phyloP scores from a whole-genome alignment of 1,139 yeast species.

The Cylindricascospora bacillispora region DNA sequence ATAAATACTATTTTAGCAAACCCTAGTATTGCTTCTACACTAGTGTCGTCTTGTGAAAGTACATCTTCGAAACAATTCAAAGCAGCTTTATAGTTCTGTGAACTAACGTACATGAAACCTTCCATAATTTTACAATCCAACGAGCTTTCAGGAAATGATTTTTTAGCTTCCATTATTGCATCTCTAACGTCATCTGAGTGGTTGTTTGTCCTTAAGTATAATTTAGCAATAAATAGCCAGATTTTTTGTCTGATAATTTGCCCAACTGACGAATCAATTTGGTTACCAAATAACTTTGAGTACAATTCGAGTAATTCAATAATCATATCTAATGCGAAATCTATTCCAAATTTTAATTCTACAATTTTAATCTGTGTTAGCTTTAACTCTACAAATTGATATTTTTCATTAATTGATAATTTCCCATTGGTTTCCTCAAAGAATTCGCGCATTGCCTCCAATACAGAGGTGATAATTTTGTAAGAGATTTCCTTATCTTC shows the following conservation, averaged over 20 bases:
- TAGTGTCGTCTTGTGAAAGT: conserved; percentile 38
- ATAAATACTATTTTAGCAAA: conserved; percentile 43
- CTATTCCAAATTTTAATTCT: conserved; percentile 50
- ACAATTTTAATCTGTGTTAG: conserved; percentile 62
- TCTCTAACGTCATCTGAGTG: conserved; percentile 51
- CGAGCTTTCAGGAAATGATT: conserved; percentile 6
- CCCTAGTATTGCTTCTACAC: conserved; percentile 54
- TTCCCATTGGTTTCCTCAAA: conserved; percentile 7
- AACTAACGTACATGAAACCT: background rate
- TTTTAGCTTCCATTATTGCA: conserved; percentile 63
- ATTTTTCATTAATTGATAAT: conserved; percentile 31
- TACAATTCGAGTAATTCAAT: conserved; percentile 55
- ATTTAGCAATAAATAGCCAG: conserved; percentile 65
- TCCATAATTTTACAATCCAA: conserved; percentile 1
- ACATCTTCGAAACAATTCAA: conserved; percentile 59
- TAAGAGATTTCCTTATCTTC: conserved; percentile 37
- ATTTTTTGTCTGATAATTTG: conserved; percentile 39
- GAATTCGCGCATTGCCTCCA: conserved; percentile 23
- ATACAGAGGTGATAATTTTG: conserved; percentile 32
- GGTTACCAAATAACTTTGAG: conserved; percentile 35
- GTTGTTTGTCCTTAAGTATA: conserved; percentile 44
- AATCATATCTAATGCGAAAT: conserved; percentile 49
- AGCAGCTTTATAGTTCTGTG: conserved; percentile 28
- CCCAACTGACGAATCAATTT: conserved; percentile 14
- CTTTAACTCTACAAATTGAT: conserved; percentile 56